Percentiles rank a stretch among this genome's conserved stretches.
Conservation (phyloP, 495 filamentous ascomycete species). For the Paragyromitra xinjiangensis region DNA sequence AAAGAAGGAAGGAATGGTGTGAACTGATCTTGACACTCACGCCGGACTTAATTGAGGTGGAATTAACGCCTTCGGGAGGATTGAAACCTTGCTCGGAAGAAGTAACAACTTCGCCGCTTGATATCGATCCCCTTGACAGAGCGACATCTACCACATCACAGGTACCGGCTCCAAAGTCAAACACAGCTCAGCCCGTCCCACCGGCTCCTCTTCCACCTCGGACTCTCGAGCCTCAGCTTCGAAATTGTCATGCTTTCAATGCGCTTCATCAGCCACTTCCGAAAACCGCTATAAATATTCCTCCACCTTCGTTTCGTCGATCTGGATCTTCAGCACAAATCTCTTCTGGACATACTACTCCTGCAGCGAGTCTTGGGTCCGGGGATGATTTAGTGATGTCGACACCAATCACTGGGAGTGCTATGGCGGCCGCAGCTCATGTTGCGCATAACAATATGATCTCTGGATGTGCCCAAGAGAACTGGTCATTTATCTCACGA, state of each 20-base stretch:
- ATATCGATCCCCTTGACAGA: slow-evolving; percentile 58
- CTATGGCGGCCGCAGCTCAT: slow-evolving; percentile 47
- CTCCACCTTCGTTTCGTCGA: slow-evolving; percentile 64
- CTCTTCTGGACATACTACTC: slow-evolving; percentile 80
- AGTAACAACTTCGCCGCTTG: slow-evolving; percentile 24
- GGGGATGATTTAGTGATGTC: slow-evolving; percentile 62
- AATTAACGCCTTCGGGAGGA: slow-evolving; percentile 56
- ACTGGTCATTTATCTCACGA: slow-evolving; percentile 50
- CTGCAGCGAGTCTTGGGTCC: slow-evolving; percentile 82
- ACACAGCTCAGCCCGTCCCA: slow-evolving; percentile 58
- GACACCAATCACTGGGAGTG: slow-evolving; percentile 59
- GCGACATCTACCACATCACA: slow-evolving; percentile 22
- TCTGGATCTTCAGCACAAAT: slow-evolving; percentile 77
- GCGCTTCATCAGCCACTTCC: slow-evolving; percentile 64
- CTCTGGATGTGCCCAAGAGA: slow-evolving; percentile 50
- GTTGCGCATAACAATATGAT: slow-evolving; percentile 41
- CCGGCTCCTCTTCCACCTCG: slow-evolving; percentile 63
- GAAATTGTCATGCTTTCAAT: slow-evolving; percentile 60
- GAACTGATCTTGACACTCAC: slow-evolving; percentile 75
- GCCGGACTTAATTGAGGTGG: slow-evolving; percentile 75
- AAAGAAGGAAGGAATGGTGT: slow-evolving; percentile 71
- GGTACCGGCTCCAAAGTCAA: slow-evolving; percentile 44
- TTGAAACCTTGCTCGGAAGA: slow-evolving; percentile 43
- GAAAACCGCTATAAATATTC: slow-evolving; percentile 53
- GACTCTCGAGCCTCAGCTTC: slow-evolving; percentile 67